Evolutionary conservation across 305 asterid genomes (phyloP).

Genomic region (Fraxinus paxiana): DNA sequence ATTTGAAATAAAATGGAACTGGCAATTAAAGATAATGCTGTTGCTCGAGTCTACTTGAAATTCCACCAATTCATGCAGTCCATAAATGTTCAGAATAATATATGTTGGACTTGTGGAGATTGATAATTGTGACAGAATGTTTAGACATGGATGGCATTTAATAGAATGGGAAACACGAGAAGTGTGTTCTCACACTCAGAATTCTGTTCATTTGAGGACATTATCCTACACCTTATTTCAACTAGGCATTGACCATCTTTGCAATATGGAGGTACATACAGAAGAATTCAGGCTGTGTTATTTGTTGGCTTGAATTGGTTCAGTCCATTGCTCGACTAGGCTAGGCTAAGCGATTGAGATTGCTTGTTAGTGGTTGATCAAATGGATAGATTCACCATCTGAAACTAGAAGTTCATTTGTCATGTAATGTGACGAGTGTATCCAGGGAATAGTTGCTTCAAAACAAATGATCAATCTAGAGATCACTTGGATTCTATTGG

Average conservation of each 20-base stretch:
- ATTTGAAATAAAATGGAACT: slow-evolving; percentile 7
- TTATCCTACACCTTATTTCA: not conserved
- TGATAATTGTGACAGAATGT: slow-evolving; percentile 14
- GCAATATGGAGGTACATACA: not conserved
- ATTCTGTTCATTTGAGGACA: not conserved
- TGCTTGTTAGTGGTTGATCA: not conserved
- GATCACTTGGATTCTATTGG: not conserved
- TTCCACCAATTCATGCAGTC: slow-evolving; percentile 6
- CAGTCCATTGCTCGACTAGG: not conserved
- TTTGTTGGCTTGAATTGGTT: not conserved
- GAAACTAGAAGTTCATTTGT: not conserved
- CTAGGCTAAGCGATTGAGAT: not conserved
- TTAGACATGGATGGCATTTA: not conserved
- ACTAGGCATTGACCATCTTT: not conserved
- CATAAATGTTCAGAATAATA: slow-evolving; percentile 1
- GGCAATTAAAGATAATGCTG: slow-evolving; percentile 11
- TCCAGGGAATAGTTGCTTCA: not conserved
- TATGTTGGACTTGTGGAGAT: not conserved
- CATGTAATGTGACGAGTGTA: not conserved
- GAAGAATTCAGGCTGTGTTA: not conserved
- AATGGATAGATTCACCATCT: not conserved
- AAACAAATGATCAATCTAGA: not conserved
- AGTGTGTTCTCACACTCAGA: slow-evolving; percentile 8
- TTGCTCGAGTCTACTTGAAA: slow-evolving; percentile 7
- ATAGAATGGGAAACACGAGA: not conserved